These are phyloP conservation scores for Talaromyces ruber DNA, from an alignment of 495 filamentous ascomycete genomes.

Conservation along the genomic window DNA sequence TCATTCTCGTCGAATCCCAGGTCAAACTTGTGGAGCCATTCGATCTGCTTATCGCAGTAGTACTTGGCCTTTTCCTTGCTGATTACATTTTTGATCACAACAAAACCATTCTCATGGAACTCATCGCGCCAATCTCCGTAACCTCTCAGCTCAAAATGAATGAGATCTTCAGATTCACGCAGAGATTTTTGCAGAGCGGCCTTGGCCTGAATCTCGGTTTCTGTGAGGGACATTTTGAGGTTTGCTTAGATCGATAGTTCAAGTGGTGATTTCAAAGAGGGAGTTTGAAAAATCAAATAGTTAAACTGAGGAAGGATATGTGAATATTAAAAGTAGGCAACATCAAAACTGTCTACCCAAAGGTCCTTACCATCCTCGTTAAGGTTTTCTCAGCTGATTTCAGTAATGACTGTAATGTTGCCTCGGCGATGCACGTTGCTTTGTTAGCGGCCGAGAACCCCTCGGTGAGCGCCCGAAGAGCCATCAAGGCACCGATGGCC, in stretches of 20 bases:
- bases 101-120: slow-evolving; percentile 25
- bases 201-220: slow-evolving; percentile 10
- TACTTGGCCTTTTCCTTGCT: slow-evolving; percentile 19
- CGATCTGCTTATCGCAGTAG: slow-evolving; percentile 23
- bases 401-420: not conserved
- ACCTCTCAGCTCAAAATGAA: slow-evolving; percentile 11
- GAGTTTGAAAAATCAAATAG: not conserved
- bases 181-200: slow-evolving; percentile 5
- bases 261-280: not conserved
- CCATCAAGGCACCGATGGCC: not conserved
- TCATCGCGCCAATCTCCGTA: slow-evolving; percentile 34
- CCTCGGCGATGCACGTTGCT: not conserved
- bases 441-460: not conserved
- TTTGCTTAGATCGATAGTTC: not conserved
- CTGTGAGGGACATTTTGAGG: slow-evolving; percentile 8
- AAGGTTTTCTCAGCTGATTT: not conserved
- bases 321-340: not conserved
- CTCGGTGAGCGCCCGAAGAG: not conserved
- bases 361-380: not conserved
- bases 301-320: not conserved
- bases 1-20: slow-evolving; percentile 29
- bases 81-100: slow-evolving; percentile 25
- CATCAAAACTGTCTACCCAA: not conserved
- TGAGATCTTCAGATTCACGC: slow-evolving; percentile 10
- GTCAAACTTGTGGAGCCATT: slow-evolving; percentile 31